A percentile compares a stretch with the other conserved stretches of the same genome.
Conservation (phyloP, 306 rosid species). For the Trifolium dubium region DNA sequence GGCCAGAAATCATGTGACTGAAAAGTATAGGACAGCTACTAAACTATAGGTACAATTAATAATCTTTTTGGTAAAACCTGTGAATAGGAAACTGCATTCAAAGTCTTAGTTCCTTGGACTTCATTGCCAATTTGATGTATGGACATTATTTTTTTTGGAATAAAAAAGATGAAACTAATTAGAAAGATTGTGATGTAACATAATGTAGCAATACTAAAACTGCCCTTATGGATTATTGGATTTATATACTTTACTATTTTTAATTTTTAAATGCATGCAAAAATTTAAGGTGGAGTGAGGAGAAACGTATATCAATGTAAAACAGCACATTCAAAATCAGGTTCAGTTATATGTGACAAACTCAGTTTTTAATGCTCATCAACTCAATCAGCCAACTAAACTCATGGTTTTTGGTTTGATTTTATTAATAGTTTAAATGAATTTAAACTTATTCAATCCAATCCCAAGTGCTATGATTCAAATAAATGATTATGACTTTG, state of each 20-base stretch:
- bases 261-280: conserved; percentile 28
- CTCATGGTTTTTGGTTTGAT: too few species aligned
- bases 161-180: conserved; percentile 6
- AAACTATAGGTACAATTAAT: conserved; percentile 15
- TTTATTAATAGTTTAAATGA: too few species aligned
- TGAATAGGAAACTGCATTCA: conserved; percentile 43
- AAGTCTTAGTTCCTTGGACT: conserved; percentile 44
- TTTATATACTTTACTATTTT: background rate
- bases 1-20: conserved; percentile 55
- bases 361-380: too few species aligned
- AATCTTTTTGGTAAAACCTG: conserved; percentile 44
- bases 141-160: conserved; percentile 28
- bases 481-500: too few species aligned
- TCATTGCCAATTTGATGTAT: conserved; percentile 31
- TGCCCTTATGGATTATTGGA: background rate
- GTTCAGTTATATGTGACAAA: conserved; percentile 4
- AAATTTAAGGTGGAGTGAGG: conserved; percentile 5
- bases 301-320: conserved; percentile 33
- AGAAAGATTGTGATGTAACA: conserved; percentile 20
- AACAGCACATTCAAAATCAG: conserved; percentile 17
- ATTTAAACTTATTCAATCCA: too few species aligned
- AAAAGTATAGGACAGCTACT: conserved; percentile 34
- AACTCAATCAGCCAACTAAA: too few species aligned
- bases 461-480: too few species aligned
- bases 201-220: conserved; percentile 34